Evolutionary conservation across 768 basidiomycete species (phyloP).

Genomic region (Macrocybe gigantea): DNA sequence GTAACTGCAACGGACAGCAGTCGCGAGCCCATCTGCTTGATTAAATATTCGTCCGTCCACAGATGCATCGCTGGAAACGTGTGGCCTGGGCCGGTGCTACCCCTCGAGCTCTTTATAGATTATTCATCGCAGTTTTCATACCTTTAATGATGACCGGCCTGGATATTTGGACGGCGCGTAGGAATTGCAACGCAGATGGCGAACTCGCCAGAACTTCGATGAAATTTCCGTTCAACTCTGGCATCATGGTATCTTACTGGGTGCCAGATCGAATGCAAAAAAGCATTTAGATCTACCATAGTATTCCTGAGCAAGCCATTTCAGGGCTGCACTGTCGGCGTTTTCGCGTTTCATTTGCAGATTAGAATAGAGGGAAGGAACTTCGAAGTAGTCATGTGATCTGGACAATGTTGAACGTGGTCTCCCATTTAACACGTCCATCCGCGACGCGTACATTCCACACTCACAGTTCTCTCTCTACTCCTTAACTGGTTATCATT

Average conservation of each 20-base stretch:
- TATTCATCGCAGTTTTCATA: constrained; percentile 10
- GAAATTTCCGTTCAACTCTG: constrained; percentile 56
- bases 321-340: not conserved
- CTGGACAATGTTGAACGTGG: too few species aligned
- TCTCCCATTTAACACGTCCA: too few species aligned
- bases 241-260: not conserved
- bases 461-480: too few species aligned
- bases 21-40: constrained; percentile 43
- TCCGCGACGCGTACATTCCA: too few species aligned
- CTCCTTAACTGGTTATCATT: too few species aligned
- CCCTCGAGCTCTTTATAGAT: not conserved
- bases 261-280: too few species aligned
- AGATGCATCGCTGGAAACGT: constrained; percentile 37
- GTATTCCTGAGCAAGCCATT: constrained; percentile 35
- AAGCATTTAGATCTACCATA: constrained; percentile 19
- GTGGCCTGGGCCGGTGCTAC: constrained; percentile 30
- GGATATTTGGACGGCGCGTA: constrained; percentile 58
- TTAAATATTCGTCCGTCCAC: constrained; percentile 68
- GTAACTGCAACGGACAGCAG: constrained; percentile 73
- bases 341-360: too few species aligned
- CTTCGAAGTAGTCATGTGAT: too few species aligned
- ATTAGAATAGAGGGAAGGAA: too few species aligned
- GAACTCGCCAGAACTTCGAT: constrained; percentile 44
- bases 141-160: constrained; percentile 75
- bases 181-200: constrained; percentile 67